Percentiles rank a stretch among this genome's conserved stretches.
Evolutionary conservation across 176 grass and related monocot genomes (phyloP).

Genomic region (Ampelocalamus luodianensis): DNA sequence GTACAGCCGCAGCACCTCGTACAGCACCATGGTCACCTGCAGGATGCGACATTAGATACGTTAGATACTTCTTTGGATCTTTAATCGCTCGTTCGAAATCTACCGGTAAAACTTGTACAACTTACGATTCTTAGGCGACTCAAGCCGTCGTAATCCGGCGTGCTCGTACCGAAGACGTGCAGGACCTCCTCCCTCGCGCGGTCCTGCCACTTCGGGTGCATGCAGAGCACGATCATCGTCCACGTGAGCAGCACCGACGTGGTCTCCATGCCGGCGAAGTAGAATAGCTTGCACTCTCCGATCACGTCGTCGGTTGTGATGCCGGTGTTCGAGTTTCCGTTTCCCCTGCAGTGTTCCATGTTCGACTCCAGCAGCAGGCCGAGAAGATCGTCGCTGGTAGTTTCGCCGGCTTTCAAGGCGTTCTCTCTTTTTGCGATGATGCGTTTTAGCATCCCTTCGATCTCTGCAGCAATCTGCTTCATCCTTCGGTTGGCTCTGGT

Average conservation of each 20-base stretch:
- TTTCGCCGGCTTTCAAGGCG: conserved; percentile 37
- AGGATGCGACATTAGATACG: not conserved
- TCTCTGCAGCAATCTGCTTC: conserved; percentile 55
- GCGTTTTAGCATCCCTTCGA: conserved; percentile 48
- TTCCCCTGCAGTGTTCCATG: conserved; percentile 40
- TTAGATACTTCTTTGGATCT: not conserved
- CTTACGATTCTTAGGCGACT: conserved; percentile 64
- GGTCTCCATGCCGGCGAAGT: conserved; percentile 88
- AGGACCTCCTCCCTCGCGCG: conserved; percentile 75
- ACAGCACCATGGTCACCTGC: conserved; percentile 79
- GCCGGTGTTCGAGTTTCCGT: conserved; percentile 32
- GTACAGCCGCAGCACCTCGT: conserved; percentile 81
- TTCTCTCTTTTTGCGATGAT: conserved; percentile 67
- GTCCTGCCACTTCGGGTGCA: conserved; percentile 85
- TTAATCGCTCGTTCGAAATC: not conserved
- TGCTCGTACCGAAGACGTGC: conserved; percentile 42
- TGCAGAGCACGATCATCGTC: conserved; percentile 72
- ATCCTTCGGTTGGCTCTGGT: conserved; percentile 62
- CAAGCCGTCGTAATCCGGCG: conserved; percentile 67
- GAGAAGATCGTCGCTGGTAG: conserved; percentile 50
- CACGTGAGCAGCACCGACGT: conserved; percentile 80
- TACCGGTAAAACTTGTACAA: not conserved
- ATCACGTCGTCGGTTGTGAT: conserved; percentile 74
- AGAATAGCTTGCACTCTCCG: conserved; percentile 90
- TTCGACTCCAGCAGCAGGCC: conserved; percentile 74